Base-by-base conservation (phyloP, 176 grass and related monocot species). In the Bromus sterilis region DNA sequence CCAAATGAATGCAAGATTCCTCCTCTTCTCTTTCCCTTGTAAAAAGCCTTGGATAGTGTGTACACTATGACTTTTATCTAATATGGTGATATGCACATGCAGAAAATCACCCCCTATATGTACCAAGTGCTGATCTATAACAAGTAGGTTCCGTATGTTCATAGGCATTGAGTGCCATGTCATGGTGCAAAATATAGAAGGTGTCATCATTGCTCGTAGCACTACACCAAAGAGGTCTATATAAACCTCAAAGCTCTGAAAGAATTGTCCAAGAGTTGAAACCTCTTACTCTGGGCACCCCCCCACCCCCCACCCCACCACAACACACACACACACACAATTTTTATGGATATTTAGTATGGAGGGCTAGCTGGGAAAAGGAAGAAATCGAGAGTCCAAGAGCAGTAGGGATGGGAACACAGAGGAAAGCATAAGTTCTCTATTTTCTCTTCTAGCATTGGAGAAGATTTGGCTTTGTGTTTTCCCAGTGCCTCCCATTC, bases 401-500 rank as follows among this genome's bases (percentile, higher is more conserved):
- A 28, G 12, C 4, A 7, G 23, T 25, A 20, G 63, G 60, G 55
- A 39, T 37, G 31, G 60, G 62, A 55, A 68, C 20, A 56, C n/a
- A 9, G 61, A 69, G 49, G 34, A 77, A 56, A 55, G 23, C 26
- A 32, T 56, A 51, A 33, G 11, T 29, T 66, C n/a, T 11, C 41
- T 29, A 9, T 44, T 72, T 48, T 48, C 40, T 72, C 25, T 29
- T 73, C 26, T 46, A 51, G 15, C 15, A 30, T 71, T 46, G 21
- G 64, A 67, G 13, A n/a, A 68, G 43, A 75, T 77, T 56, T 73
- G 42, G 61, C 62, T 70, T 16, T 40, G 46, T 33, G 33, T 76
- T 80, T 80, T 86, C 56, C 67, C 33, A 30, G 59, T 86, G 84
- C 84, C 43, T 80, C 57, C 57, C 58, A 86, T 86, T 86, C 77